phyloP scores from a whole-genome alignment of 805 yeast species.

The Cyberlindnera meyerae region DNA sequence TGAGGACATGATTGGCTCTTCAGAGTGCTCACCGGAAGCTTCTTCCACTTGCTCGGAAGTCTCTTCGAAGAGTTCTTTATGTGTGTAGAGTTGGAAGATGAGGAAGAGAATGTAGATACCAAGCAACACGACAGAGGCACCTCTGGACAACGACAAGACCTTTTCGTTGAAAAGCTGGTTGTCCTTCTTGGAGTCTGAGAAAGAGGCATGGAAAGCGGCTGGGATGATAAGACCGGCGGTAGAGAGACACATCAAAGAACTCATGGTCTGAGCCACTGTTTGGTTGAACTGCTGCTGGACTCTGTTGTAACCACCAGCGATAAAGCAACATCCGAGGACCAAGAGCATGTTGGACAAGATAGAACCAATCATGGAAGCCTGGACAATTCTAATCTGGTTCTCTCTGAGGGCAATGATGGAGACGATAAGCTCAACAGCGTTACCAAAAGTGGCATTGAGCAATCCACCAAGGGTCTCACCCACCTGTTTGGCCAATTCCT shows the following conservation, averaged over 20 bases:
- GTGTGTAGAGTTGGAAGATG: slow-evolving; percentile 85
- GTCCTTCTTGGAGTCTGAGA: slow-evolving; percentile 35
- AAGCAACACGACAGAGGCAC: slow-evolving; percentile 76
- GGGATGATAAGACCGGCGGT: slow-evolving; percentile 87
- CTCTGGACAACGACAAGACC: slow-evolving; percentile 76
- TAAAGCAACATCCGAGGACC: slow-evolving; percentile 92
- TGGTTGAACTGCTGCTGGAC: slow-evolving; percentile 86
- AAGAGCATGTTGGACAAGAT: slow-evolving; percentile 82
- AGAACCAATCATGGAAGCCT: slow-evolving; percentile 95
- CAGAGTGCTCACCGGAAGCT: slow-evolving; percentile 16
- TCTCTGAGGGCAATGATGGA: slow-evolving; percentile 82
- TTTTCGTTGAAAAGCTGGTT: slow-evolving; percentile 32
- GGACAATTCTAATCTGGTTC: slow-evolving; percentile 89
- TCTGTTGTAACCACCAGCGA: slow-evolving; percentile 87
- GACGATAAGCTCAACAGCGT: slow-evolving; percentile 95
- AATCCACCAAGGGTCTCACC: slow-evolving; percentile 94
- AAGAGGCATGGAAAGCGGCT: slow-evolving; percentile 88
- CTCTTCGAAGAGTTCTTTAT: slow-evolving; percentile 66
- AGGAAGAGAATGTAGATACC: slow-evolving; percentile 73
- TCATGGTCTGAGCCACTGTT: slow-evolving; percentile 98
- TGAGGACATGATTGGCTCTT: slow-evolving; percentile 41
- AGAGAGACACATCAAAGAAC: slow-evolving; percentile 86
- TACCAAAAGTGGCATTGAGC: slow-evolving; percentile 94
- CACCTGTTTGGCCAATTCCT: slow-evolving; percentile 79
- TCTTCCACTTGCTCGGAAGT: slow-evolving; percentile 38